phyloP scores from a whole-genome alignment of 2,329 filamentous ascomycete genomes.

The Basipetospora chlamydospora region DNA sequence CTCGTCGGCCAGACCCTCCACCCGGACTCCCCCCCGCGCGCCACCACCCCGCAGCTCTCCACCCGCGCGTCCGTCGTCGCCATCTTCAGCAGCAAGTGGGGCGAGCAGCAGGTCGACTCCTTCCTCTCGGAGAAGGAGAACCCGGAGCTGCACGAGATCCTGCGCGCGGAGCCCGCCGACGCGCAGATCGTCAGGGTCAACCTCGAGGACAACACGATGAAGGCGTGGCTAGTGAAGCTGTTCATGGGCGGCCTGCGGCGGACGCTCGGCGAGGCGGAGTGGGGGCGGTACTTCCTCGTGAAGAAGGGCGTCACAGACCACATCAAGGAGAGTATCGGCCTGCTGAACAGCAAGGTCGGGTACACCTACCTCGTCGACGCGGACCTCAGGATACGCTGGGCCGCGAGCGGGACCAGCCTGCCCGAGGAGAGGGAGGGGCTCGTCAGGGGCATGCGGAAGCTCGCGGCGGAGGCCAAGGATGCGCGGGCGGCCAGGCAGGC shows the following conservation, averaged over 20 bases:
- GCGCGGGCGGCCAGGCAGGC: constrained; percentile 10
- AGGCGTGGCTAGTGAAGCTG: constrained; percentile 41
- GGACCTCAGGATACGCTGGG: constrained; percentile 85
- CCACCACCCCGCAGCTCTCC: constrained; percentile 63
- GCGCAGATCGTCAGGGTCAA: constrained; percentile 80
- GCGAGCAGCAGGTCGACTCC: constrained; percentile 59
- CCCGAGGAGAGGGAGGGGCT: constrained; percentile 53
- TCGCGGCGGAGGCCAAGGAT: constrained; percentile 43
- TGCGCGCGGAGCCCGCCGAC: constrained; percentile 36
- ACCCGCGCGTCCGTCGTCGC: constrained; percentile 67
- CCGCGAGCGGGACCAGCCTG: constrained; percentile 59
- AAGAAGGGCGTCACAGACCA: constrained; percentile 42
- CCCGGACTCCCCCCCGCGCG: constrained; percentile 33
- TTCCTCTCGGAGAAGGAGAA: constrained; percentile 56
- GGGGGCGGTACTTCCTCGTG: constrained; percentile 48
- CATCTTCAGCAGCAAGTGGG: constrained; percentile 76
- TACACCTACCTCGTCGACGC: constrained; percentile 86
- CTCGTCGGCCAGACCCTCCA: constrained; percentile 65
- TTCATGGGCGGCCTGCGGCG: constrained; percentile 40
- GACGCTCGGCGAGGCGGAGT: constrained; percentile 34
- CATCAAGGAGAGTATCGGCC: constrained; percentile 46
- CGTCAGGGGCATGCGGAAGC: constrained; percentile 45
- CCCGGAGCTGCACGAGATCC: constrained; percentile 48
- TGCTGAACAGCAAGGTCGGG: constrained; percentile 83
- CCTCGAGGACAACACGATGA: constrained; percentile 65